Evolutionary conservation across 106 monocot genomes (phyloP), one percentile per base, ranked within the genome.

Genomic region (Acanthochlamys bracteata): DNA sequence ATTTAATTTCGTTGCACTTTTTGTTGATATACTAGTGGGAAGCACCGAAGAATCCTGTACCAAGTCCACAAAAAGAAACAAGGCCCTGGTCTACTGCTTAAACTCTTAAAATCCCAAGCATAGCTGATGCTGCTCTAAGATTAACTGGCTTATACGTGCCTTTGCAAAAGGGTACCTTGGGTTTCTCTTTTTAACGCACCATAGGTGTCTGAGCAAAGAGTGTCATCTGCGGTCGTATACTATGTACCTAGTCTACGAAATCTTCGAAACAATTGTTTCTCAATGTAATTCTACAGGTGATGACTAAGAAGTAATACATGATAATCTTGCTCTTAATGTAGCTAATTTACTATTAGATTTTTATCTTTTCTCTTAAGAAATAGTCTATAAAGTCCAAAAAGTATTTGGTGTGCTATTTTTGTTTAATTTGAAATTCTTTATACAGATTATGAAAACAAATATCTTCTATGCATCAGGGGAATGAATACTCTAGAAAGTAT

Each of bases 251-350:
- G 93, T 12, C 79, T 93, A 20, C 74, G 69, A 42, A 93, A 93
- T 78, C 73, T 93, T 47, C 88, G 93, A 43, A 93, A 89, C 58
- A 93, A 89, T 73, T 93, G 93, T 74, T 93, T 61, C 77, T 93
- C 41, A 93, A 93, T 78, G 88, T 82, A 17, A 78, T 93, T 25
- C 71, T 93, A 27, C 93, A 93, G 88, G 93, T 93, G 33, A 6
- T 33, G 82, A 59, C 21, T 25, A 40, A 16, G 12, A 41, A 57
- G 55, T 21, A 4, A 6, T 39, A 39, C 40, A 16, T 24, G 49
- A 49, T 49, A 49, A 49, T 49, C 15, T 4, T 49, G 49, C 33
- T 33, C 33, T 33, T 33, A 33, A 1, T 33, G 1, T 33, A n/a
- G n/a, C 6, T 33, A 33, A 33, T 1, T 33, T 33, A 33, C 33